Percentiles rank a stretch among this genome's conserved stretches.
phyloP scores from a whole-genome alignment of 2,329 filamentous ascomycete genomes.

The Sordariomycetes sp. region DNA sequence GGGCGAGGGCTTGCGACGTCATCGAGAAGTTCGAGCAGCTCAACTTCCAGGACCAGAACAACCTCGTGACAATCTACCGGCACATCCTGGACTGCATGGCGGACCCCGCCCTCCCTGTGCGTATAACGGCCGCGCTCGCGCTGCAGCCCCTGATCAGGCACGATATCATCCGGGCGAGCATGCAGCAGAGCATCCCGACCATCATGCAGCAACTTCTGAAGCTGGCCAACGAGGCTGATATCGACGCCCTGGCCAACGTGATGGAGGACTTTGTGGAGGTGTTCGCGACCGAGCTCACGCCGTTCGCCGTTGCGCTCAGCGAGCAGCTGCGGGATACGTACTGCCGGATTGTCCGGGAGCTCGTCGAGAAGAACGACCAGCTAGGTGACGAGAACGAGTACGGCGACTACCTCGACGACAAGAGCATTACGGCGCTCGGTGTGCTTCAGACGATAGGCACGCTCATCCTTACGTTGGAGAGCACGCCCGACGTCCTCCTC shows the following conservation, averaged over 20 bases:
- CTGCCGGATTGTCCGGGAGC: conserved; percentile 79
- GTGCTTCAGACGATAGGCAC: conserved; percentile 97
- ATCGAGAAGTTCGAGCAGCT: conserved; percentile 96
- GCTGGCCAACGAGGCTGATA: conserved; percentile 93
- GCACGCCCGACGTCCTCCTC: conserved; percentile 85
- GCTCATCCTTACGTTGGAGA: conserved; percentile 90
- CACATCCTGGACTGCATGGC: conserved; percentile 97
- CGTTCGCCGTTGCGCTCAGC: conserved; percentile 89
- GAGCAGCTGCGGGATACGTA: conserved; percentile 96
- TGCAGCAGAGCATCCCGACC: conserved; percentile 96
- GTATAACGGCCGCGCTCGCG: conserved; percentile 86
- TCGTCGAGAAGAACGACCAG: conserved; percentile 76
- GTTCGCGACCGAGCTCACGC: conserved; percentile 91
- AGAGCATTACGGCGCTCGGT: conserved; percentile 93
- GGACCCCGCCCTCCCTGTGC: conserved; percentile 81
- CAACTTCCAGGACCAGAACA: conserved; percentile 92
- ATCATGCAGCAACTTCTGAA: conserved; percentile 99
- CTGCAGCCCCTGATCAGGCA: conserved; percentile 93
- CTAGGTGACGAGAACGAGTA: conserved; percentile 68
- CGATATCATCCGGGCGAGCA: conserved; percentile 83
- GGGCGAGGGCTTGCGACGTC: conserved; percentile 90
- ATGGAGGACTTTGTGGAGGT: conserved; percentile 99
- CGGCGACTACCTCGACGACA: conserved; percentile 90
- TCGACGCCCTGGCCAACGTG: conserved; percentile 92
- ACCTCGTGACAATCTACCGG: conserved; percentile 89